phyloP scores from a whole-genome alignment of 2,329 filamentous ascomycete species.

The Aureobasidium pullulans region DNA sequence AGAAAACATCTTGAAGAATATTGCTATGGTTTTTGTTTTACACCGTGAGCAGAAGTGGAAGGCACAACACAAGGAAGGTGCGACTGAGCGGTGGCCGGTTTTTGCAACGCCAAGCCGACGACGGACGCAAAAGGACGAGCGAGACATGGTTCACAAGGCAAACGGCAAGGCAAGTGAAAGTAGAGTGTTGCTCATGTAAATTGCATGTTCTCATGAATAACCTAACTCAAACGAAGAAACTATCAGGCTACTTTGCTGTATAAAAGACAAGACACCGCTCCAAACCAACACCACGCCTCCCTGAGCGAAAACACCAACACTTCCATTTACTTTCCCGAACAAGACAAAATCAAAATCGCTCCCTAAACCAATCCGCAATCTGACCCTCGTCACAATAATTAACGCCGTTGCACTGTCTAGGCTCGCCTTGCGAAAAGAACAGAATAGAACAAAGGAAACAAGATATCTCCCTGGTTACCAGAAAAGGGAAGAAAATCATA shows the following conservation, averaged over 20 bases:
- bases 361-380: neutral
- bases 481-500: slow-evolving; percentile 3
- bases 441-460: neutral
- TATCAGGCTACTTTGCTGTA: slow-evolving; percentile 5
- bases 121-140: neutral
- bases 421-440: neutral
- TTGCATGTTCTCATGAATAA: slow-evolving; percentile 1
- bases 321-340: neutral
- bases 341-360: slow-evolving; percentile 3
- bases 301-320: neutral
- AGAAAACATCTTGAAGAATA: slow-evolving; percentile 1
- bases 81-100: neutral
- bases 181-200: neutral
- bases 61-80: slow-evolving; percentile 1
- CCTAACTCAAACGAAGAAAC: neutral
- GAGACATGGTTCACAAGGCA: neutral
- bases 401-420: slow-evolving; percentile 6
- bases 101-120: neutral
- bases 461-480: slow-evolving; percentile 4
- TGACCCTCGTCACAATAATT: neutral
- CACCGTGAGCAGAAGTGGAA: neutral
- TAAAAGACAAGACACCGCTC: neutral
- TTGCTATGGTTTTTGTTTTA: neutral
- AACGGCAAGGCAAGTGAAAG: neutral
- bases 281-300: neutral